Conservation (phyloP, 169 alveolate species). For the Sarcocystis neurona region DNA sequence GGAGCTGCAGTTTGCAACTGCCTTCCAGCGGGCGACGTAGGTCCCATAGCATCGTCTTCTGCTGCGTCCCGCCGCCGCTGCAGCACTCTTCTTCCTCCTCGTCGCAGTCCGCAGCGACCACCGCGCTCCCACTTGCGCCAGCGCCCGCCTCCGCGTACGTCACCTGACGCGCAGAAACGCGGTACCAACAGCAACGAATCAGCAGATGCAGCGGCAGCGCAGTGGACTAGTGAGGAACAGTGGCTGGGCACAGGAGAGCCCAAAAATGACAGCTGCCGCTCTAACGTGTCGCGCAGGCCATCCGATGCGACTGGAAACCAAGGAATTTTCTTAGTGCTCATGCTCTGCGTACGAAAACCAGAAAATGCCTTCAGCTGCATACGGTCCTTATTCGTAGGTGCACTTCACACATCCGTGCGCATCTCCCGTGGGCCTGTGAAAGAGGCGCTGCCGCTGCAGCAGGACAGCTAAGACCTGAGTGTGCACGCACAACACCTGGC, state of each 20-base stretch:
- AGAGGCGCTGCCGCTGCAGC: no score
- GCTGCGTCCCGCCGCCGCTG: conserved; percentile 82
- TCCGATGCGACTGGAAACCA: no score
- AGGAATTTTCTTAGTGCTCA: no score
- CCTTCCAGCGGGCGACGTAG: conserved; percentile 96
- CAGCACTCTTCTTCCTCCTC: conserved; percentile 64
- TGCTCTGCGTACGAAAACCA: no score
- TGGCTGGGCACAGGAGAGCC: no score
- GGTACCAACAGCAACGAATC: background rate
- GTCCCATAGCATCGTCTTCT: conserved; percentile 92
- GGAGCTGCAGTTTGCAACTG: conserved; percentile 73
- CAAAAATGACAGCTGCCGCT: no score
- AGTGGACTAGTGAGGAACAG: background rate
- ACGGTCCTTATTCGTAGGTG: no score
- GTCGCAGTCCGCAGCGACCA: conserved; percentile 62
- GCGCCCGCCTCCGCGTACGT: conserved; percentile 4
- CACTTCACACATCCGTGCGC: background rate
- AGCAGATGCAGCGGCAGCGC: background rate
- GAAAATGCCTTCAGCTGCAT: no score
- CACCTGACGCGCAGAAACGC: conserved; percentile 12
- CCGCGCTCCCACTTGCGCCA: background rate
- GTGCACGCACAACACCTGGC: no score
- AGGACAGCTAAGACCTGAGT: no score
- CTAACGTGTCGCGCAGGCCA: no score
- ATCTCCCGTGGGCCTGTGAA: background rate